Evolutionary conservation across 768 basidiomycete species (phyloP).

Genomic region (Pluteus cervinus): DNA sequence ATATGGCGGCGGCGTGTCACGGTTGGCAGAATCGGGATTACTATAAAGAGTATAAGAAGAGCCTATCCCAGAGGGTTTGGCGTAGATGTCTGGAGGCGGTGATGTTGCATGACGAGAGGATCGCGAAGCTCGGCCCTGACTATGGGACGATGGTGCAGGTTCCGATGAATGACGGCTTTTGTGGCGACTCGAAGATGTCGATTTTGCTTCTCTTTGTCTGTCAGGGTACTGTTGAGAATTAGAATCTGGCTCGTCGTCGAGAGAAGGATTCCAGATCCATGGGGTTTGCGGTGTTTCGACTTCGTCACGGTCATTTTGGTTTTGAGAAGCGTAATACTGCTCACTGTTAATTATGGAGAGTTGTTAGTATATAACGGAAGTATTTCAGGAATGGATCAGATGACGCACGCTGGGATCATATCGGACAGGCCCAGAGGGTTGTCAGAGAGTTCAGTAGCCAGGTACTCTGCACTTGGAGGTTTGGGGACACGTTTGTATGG

Average conservation of each 20-base stretch:
- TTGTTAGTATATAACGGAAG: conserved; percentile 7
- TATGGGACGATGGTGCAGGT: neutral
- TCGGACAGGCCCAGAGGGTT: conserved; percentile 63
- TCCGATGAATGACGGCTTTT: conserved; percentile 8
- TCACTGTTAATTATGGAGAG: conserved; percentile 8
- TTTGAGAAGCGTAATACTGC: conserved; percentile 12
- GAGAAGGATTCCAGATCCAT: conserved; percentile 67
- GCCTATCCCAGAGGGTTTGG: too few species aligned
- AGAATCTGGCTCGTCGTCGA: conserved; percentile 33
- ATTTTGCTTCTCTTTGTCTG: too few species aligned
- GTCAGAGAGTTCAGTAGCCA: conserved; percentile 46
- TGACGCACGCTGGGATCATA: conserved; percentile 59
- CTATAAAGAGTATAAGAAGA: too few species aligned
- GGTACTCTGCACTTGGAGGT: conserved; percentile 60
- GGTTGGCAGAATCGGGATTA: too few species aligned
- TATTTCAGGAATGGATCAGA: neutral
- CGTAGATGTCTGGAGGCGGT: too few species aligned
- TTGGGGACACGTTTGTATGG: conserved; percentile 63
- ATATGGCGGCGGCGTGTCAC: too few species aligned
- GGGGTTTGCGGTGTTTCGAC: conserved; percentile 46
- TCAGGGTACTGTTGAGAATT: too few species aligned
- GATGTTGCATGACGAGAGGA: neutral
- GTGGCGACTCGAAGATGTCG: too few species aligned
- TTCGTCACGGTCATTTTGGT: conserved; percentile 21
- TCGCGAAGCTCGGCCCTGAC: too few species aligned